Conservation (phyloP, 129 eudicot genomes). For the Chrysanthemum makinoi region DNA sequence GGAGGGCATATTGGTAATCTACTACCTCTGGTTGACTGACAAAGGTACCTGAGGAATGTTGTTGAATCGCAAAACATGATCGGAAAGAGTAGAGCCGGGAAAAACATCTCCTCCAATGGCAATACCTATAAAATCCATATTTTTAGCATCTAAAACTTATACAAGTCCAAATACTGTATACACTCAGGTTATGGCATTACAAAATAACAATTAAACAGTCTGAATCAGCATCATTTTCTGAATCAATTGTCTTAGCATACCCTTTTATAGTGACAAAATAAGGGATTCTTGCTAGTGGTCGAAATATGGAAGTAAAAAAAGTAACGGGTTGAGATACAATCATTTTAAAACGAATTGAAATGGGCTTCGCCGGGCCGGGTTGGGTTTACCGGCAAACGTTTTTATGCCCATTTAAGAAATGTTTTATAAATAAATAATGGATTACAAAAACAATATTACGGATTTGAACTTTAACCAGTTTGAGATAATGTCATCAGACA, state of each 20-base stretch:
- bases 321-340: too few species aligned
- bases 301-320: too few species aligned
- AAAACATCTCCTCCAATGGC: conserved; percentile 99
- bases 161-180: not conserved
- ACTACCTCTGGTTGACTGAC: not conserved
- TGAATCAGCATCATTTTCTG: not conserved
- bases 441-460: too few species aligned
- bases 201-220: not conserved
- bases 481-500: too few species aligned
- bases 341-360: too few species aligned
- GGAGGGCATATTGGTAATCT: conserved; percentile 3
- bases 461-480: too few species aligned
- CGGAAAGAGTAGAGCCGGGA: conserved; percentile 96
- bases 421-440: too few species aligned
- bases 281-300: not conserved
- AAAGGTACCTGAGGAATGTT: conserved; percentile 88
- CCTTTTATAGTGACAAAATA: not conserved
- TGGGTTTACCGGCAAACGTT: too few species aligned
- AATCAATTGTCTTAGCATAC: not conserved
- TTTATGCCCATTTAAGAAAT: too few species aligned
- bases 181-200: not conserved
- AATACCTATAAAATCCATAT: conserved; percentile 48
- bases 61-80: conserved; percentile 89
- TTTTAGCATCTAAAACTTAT: not conserved
- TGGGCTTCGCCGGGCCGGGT: too few species aligned